Evolutionary conservation across 768 basidiomycete genomes (phyloP), one percentile per base, ranked within the genome.

Genomic region (Tylopilus rubrobrunneus): DNA sequence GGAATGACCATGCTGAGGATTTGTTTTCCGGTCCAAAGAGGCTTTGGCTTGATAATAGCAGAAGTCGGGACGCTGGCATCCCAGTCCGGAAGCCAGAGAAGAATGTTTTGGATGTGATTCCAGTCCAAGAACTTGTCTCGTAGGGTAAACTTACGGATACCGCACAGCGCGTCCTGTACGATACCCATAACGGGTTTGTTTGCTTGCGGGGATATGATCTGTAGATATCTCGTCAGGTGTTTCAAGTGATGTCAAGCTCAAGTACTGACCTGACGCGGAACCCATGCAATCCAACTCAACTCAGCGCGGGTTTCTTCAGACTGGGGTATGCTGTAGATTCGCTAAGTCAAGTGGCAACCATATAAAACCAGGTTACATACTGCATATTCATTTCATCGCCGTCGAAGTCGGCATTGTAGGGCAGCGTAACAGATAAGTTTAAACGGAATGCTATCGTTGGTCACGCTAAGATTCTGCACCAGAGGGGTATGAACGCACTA

Each of bases 311-410:
- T 98, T 71, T 99, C 97, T 72, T 98, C 97, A 53, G 91, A 94
- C 68, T 99, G 97, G 25, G 97, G 97, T 37, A 99, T 86, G 69
- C 93, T 97, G 62, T 34, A 48, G 55, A 55, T n/a, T 19, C 50
- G 9, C 45, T 54, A 17, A 42, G 52, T n/a, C n/a, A 52, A 51
- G 45, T 44, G 43, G 60, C 21, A 34, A n/a, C 40, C 7, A 45
- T n/a, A 50, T 28, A 5, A 28, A 45, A 23, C 17, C 34, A 7
- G 19, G 31, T 29, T n/a, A 86, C 91, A 46, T 81, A 96, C 93
- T 98, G 97, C 89, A 98, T 91, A 75, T 99, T 98, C 97, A 98
- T 99, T 71, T 99, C 97, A 66, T 98, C 97, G 61, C 97, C 97
- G 66, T 98, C 97, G 73, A 98, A 99, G 74, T 99, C 97, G 68